Evolutionary conservation across 2,329 filamentous ascomycete genomes (phyloP), one percentile per base, ranked within the genome.

Genomic region (Calonectria henricotiae): DNA sequence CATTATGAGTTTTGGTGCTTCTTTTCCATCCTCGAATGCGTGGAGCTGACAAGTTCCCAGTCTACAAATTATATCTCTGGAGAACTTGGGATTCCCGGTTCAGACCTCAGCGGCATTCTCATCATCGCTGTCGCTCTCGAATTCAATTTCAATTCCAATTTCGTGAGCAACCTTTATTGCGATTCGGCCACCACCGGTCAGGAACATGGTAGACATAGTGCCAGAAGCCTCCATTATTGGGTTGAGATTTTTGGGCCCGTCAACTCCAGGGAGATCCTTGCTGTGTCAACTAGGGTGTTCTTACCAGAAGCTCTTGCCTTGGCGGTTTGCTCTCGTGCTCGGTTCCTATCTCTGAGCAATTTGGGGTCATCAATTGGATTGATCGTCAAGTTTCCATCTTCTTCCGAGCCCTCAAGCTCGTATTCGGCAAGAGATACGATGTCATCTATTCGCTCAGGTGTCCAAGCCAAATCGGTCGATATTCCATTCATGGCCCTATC

Each of bases 401-500:
- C 74, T 1, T 75, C 71, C 4, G 62, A 62, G 11, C 74, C 73
- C n/a, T 75, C 62, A 17, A 17, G 5, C 27, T 69, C 63, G 20
- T 80, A 73, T 67, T 74, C 80, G 35, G 77, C 78, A 4, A 77
- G 74, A 3, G 79, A 76, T 6, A 86, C 67, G 39, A 86, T 79
- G 17, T 80, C 74, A 20, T 81, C 69, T 5, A 86, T 70, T 6
- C 82, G 75, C 62, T 84, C 80, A 0, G 77, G 55, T 0, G 80
- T 83, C 67, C 81, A 79, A 11, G 17, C 30, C n/a, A 5, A 51
- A 80, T 75, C 0, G 76, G 67, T 4, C 73, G 9, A 70, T 73
- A 5, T 71, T 72, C 0, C 76, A 35, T 25, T 78, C 70, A 47
- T 83, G 83, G 6, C 15, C 6, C 82, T 78, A 0, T 78, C 74